A percentile compares a stretch with the other conserved stretches of the same genome.
Conservation (phyloP, 768 basidiomycete species). For the Russula virescens region DNA sequence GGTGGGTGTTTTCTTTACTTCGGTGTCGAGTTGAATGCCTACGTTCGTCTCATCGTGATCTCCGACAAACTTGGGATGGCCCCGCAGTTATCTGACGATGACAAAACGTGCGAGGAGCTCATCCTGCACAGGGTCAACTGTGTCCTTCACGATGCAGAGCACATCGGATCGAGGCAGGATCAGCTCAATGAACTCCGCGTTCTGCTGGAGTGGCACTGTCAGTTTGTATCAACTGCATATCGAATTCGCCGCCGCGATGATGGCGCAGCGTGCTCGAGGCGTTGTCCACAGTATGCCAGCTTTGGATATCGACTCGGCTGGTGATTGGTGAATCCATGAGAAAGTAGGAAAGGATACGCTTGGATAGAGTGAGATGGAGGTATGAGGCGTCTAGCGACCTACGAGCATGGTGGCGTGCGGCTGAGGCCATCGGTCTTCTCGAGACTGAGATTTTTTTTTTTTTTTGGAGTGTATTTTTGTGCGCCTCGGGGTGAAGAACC, state of each 20-base stretch:
- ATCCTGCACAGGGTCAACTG: slow-evolving; percentile 92
- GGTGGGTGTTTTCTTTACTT: no score
- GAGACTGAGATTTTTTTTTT: no score
- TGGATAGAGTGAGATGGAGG: slow-evolving; percentile 89
- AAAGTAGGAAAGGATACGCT: slow-evolving; percentile 96
- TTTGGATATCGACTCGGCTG: slow-evolving; percentile 97
- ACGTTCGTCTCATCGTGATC: slow-evolving; percentile 90
- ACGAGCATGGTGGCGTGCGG: no score
- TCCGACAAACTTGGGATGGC: slow-evolving; percentile 90
- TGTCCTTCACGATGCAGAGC: slow-evolving; percentile 97
- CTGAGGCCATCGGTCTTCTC: no score
- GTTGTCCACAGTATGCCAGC: slow-evolving; percentile 98
- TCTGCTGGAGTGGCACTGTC: slow-evolving; percentile 96
- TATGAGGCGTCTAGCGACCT: slow-evolving; percentile 98
- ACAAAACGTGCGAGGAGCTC: slow-evolving; percentile 95
- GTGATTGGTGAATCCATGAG: slow-evolving; percentile 89
- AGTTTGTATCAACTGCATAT: slow-evolving; percentile 96
- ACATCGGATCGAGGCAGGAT: slow-evolving; percentile 98
- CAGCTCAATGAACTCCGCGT: slow-evolving; percentile 97
- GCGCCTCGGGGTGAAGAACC: no score
- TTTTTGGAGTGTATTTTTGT: no score
- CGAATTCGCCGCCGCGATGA: slow-evolving; percentile 97
- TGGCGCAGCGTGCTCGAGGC: slow-evolving; percentile 93
- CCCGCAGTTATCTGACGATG: slow-evolving; percentile 92
- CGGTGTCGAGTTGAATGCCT: slow-evolving; percentile 81